Percentiles rank a stretch among this genome's conserved stretches.
Evolutionary conservation across 139 green algal genomes (phyloP).

Genomic region (Microglena sp.): DNA sequence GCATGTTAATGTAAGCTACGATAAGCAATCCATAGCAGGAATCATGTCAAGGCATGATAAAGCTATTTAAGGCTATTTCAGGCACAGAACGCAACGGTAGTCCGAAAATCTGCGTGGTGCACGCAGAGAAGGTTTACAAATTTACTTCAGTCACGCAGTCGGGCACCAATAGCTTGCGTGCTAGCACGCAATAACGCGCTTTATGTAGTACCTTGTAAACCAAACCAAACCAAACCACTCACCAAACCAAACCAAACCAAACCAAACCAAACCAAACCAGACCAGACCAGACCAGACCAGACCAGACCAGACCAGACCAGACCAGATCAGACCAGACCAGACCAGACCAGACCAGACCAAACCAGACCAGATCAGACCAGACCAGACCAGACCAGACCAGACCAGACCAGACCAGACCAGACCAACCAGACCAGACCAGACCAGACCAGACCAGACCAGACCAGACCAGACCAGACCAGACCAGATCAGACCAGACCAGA

Average conservation of each 20-base stretch:
- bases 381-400: neutral
- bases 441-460: constrained; percentile 1
- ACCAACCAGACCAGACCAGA: constrained; percentile 2
- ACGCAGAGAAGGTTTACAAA: too few relatives aligned
- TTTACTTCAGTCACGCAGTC: too few relatives aligned
- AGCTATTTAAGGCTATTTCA: too few relatives aligned
- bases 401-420: constrained; percentile 1
- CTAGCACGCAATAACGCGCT: too few relatives aligned
- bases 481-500: neutral
- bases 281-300: neutral
- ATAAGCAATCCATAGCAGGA: too few relatives aligned
- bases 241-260: neutral
- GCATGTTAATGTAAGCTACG: too few relatives aligned
- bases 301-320: constrained; percentile 1
- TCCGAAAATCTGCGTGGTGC: too few relatives aligned
- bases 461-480: constrained; percentile 1
- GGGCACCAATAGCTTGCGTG: too few relatives aligned
- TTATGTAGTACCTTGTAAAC: too few relatives aligned
- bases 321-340: constrained; percentile 1
- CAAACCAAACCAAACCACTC: neutral
- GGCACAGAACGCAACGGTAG: too few relatives aligned
- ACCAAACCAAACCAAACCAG: neutral
- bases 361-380: neutral
- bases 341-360: constrained; percentile 1
- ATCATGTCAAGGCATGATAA: too few relatives aligned